Percentiles rank a stretch among this genome's conserved stretches.
Evolutionary conservation across 257 asterid species (phyloP).

Genomic region (Nicotiana attenuata): DNA sequence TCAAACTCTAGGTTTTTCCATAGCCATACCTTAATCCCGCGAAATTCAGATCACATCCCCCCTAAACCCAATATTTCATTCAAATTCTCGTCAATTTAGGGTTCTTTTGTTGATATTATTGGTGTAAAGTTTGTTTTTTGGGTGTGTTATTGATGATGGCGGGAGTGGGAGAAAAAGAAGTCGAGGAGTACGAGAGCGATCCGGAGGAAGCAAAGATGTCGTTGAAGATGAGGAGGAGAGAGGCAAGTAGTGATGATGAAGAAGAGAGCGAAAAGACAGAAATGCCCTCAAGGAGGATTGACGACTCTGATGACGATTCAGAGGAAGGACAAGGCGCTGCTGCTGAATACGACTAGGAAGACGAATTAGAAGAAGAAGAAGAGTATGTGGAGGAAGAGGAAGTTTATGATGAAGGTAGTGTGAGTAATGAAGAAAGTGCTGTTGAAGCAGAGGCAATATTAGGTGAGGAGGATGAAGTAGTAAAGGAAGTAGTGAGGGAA

Average conservation of each 20-base stretch:
- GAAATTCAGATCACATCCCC: background rate
- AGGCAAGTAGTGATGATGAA: slow-evolving; percentile 77
- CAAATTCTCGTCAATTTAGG: background rate
- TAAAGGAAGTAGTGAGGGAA: slow-evolving; percentile 18
- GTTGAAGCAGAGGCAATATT: slow-evolving; percentile 20
- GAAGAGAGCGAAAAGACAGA: slow-evolving; percentile 44
- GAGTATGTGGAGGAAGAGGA: slow-evolving; percentile 46
- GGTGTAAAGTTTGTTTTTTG: background rate
- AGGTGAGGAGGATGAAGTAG: slow-evolving; percentile 24
- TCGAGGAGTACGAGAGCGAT: slow-evolving; percentile 92
- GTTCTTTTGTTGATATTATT: background rate
- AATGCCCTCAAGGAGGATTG: slow-evolving; percentile 27
- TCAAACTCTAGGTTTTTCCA: slow-evolving; percentile 24
- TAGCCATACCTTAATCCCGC: background rate
- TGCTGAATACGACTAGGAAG: slow-evolving; percentile 39
- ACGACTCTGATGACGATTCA: slow-evolving; percentile 56
- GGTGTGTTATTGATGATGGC: slow-evolving; percentile 30
- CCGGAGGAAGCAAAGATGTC: slow-evolving; percentile 90
- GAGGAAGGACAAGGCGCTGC: slow-evolving; percentile 53
- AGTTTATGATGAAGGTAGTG: slow-evolving; percentile 21
- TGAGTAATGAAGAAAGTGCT: slow-evolving; percentile 23
- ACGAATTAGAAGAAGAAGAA: slow-evolving; percentile 38
- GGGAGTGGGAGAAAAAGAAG: slow-evolving; percentile 35
- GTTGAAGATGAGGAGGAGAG: slow-evolving; percentile 77
- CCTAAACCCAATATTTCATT: background rate